Conservation (phyloP, 805 yeast species). For the Blastobotrys parvus region DNA sequence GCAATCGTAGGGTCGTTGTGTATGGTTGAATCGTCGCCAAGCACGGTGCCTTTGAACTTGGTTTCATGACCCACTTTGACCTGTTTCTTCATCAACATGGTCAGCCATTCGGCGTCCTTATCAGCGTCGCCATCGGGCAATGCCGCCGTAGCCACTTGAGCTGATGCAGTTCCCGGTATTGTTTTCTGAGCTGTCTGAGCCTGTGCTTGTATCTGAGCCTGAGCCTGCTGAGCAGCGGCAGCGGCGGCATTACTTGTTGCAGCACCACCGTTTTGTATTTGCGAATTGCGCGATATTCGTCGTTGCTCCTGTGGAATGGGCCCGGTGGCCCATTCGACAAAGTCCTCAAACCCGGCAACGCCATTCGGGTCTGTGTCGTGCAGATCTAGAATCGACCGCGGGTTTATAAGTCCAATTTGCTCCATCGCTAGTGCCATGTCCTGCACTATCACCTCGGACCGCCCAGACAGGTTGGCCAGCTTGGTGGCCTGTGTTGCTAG, state of each 20-base stretch:
- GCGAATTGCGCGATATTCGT: conserved; percentile 13
- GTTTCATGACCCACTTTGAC: conserved; percentile 28
- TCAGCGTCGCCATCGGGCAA: conserved; percentile 1
- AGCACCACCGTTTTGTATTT: background rate
- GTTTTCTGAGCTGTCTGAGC: background rate
- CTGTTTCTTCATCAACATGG: conserved; percentile 24
- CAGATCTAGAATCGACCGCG: conserved; percentile 42
- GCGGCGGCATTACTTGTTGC: conserved; percentile 3
- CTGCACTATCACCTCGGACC: conserved; percentile 43
- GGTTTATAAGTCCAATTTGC: conserved; percentile 53
- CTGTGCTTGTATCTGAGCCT: background rate
- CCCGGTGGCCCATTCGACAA: conserved; percentile 50
- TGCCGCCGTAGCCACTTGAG: background rate
- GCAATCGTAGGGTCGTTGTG: conserved; percentile 9
- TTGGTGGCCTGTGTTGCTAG: conserved; percentile 43
- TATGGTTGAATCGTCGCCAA: conserved; percentile 9
- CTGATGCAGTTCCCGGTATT: conserved; percentile 1
- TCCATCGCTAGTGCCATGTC: conserved; percentile 69
- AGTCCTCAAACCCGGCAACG: conserved; percentile 40
- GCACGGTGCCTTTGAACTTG: conserved; percentile 25
- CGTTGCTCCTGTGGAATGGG: conserved; percentile 39
- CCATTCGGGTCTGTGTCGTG: conserved; percentile 42
- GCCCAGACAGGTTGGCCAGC: conserved; percentile 41
- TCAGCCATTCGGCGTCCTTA: conserved; percentile 27
- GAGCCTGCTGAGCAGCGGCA: conserved; percentile 2